Conservation (phyloP, 352 stramenopile genomes). For the Phytophthora sojae region DNA sequence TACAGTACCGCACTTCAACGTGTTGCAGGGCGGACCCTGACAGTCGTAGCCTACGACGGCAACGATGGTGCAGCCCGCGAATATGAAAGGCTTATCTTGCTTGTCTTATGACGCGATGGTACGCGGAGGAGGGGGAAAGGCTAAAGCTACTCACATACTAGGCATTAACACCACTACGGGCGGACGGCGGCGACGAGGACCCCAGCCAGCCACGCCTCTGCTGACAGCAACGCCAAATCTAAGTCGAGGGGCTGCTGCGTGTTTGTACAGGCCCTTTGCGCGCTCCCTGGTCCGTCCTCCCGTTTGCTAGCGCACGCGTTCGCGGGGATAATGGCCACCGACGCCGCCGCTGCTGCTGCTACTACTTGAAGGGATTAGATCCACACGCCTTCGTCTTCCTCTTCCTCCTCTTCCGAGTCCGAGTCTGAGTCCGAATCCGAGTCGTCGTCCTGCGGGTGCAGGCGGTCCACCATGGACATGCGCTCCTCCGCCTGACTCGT, state of each 20-base stretch:
- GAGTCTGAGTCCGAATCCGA: conserved; percentile 87
- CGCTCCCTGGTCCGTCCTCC: conserved; percentile 19
- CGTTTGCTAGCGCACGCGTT: conserved; percentile 24
- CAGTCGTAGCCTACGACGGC: no score
- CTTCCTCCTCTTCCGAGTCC: conserved; percentile 68
- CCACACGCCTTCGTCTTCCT: conserved; percentile 84
- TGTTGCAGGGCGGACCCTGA: not conserved
- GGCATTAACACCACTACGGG: conserved; percentile 40
- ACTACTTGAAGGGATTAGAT: conserved; percentile 63
- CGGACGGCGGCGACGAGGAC: conserved; percentile 17
- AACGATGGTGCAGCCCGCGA: not conserved
- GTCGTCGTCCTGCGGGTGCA: conserved; percentile 82
- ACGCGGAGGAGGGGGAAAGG: conserved; percentile 25
- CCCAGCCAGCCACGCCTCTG: not conserved
- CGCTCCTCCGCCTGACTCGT: conserved; percentile 87
- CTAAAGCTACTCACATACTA: conserved; percentile 51
- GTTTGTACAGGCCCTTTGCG: conserved; percentile 29
- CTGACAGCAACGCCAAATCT: conserved; percentile 34
- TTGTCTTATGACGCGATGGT: conserved; percentile 31
- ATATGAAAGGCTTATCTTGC: conserved; percentile 38
- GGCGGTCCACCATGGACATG: conserved; percentile 83
- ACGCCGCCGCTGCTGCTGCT: conserved; percentile 19
- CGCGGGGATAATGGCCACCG: conserved; percentile 1
- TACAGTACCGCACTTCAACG: conserved; percentile 10
- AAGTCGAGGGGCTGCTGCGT: conserved; percentile 35